Evolutionary conservation across 2,329 filamentous ascomycete species (phyloP), one percentile per base, ranked within the genome.

Genomic region (Aspergillus uvarum): DNA sequence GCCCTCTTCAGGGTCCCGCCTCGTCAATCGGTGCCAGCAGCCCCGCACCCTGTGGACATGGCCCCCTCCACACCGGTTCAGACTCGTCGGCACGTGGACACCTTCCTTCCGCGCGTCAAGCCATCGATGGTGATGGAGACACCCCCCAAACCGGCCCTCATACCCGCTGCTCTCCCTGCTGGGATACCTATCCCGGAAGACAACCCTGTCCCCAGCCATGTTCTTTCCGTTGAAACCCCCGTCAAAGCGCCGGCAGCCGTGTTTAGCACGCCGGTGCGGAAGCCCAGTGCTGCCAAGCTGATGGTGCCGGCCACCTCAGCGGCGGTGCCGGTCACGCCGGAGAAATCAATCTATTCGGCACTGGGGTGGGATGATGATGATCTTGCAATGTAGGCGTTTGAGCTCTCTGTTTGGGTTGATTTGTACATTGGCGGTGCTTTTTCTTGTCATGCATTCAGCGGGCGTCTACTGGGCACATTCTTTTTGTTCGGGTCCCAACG

Each of bases 361-460:
- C 61, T 81, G 53, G 79, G 79, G 54, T 81, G 79, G 79, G 74
- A 79, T 61, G 75, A 78, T 60, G 75, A 79, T 61, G 75, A 78
- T 58, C 57, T 67, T 60, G 60, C 54, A 35, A 56, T 63, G 55
- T 65, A 57, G 60, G 32, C 42, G 55, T 26, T 53, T 35, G 44
- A 5, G 21, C 10, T 47, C 26, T 31, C 12, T 8, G 26, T 35
- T 19, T 42, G 26, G 3, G 26, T 4, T 32, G 42, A 5, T 42
- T 6, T 6, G 14, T 24, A 49, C 26, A 16, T 59, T 60, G 63
- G 59, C 61, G 59, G 59, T 59, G 49, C 56, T 63, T 60, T 48
- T 24, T 35, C 31, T 16, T 50, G 11, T 35, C 32, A 16, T 47
- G 10, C 38, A 35, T 35, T 52, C 16, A 38, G 29, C 29, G 29